Conservation (phyloP, 2,329 filamentous ascomycete genomes). For the Didymellaceae sp. region DNA sequence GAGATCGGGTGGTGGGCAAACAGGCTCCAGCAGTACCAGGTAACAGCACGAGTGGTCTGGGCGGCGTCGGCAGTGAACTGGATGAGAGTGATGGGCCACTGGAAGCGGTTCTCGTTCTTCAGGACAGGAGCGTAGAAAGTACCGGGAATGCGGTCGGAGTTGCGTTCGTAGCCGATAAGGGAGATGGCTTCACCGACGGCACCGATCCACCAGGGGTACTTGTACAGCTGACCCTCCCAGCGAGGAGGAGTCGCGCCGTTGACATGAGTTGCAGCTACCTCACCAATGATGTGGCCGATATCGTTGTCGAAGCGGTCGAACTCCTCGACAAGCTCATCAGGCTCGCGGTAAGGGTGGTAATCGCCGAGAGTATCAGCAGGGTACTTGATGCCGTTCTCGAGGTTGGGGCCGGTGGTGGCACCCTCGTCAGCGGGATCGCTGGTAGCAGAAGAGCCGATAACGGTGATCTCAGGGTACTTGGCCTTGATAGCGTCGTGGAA, state of each 20-base stretch:
- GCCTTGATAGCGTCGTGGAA: slow-evolving; percentile 45
- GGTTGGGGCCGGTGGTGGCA: slow-evolving; percentile 47
- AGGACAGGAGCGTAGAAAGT: slow-evolving; percentile 48
- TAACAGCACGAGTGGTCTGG: slow-evolving; percentile 36
- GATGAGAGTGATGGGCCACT: slow-evolving; percentile 50
- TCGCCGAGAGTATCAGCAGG: slow-evolving; percentile 41
- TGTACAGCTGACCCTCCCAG: slow-evolving; percentile 35
- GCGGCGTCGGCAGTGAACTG: slow-evolving; percentile 51
- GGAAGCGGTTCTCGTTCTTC: slow-evolving; percentile 45
- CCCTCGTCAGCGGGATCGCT: slow-evolving; percentile 35
- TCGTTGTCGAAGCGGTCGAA: slow-evolving; percentile 54
- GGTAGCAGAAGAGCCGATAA: slow-evolving; percentile 43
- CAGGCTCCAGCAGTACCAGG: slow-evolving; percentile 49
- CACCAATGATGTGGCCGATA: slow-evolving; percentile 40
- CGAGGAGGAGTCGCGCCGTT: slow-evolving; percentile 35
- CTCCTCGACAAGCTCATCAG: slow-evolving; percentile 50
- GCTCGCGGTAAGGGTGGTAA: slow-evolving; percentile 54
- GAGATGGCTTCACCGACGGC: slow-evolving; percentile 70
- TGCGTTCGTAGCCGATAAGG: slow-evolving; percentile 69
- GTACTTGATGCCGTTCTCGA: slow-evolving; percentile 28
- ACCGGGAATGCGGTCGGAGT: slow-evolving; percentile 64
- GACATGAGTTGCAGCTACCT: slow-evolving; percentile 45
- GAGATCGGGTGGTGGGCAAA: slow-evolving; percentile 53
- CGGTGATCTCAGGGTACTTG: slow-evolving; percentile 44
- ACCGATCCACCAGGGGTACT: slow-evolving; percentile 57